Percentiles rank a stretch among this genome's conserved stretches.
phyloP scores from a whole-genome alignment of 2,329 filamentous ascomycete species.

The Chaetomium sp. region DNA sequence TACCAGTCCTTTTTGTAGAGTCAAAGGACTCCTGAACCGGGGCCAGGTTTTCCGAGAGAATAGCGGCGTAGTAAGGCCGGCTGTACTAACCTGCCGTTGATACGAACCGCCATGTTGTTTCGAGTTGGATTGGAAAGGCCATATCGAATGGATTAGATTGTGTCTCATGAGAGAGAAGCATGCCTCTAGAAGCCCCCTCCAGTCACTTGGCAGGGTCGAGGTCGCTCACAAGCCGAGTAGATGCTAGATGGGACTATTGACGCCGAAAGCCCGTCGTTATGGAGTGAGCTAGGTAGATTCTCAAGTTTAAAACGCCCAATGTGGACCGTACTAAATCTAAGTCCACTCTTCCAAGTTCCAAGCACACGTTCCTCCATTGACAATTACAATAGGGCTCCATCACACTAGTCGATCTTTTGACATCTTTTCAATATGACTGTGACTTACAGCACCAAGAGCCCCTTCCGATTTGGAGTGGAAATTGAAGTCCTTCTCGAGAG shows the following conservation, averaged over 20 bases:
- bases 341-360: background rate
- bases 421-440: background rate
- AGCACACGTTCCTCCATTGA: background rate
- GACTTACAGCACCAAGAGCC: background rate
- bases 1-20: background rate
- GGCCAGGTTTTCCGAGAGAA: too few relatives aligned
- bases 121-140: background rate
- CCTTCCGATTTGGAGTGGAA: constrained; percentile 43
- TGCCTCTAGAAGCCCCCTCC: background rate
- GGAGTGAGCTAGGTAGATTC: background rate
- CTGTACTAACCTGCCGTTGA: too few relatives aligned
- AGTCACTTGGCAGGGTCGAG: too few relatives aligned
- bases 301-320: background rate
- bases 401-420: background rate
- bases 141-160: background rate
- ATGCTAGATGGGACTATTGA: too few relatives aligned
- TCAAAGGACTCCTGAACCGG: too few relatives aligned
- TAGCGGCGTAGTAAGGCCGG: too few relatives aligned
- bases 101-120: background rate
- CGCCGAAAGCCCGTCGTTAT: too few relatives aligned
- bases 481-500: constrained; percentile 43
- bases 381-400: background rate
- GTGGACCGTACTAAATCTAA: background rate
- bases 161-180: background rate
- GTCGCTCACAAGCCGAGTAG: background rate